Percentiles rank a stretch among this genome's conserved stretches.
Evolutionary conservation across 176 grass and related monocot genomes (phyloP).

Genomic region (Alloteropsis semialata): DNA sequence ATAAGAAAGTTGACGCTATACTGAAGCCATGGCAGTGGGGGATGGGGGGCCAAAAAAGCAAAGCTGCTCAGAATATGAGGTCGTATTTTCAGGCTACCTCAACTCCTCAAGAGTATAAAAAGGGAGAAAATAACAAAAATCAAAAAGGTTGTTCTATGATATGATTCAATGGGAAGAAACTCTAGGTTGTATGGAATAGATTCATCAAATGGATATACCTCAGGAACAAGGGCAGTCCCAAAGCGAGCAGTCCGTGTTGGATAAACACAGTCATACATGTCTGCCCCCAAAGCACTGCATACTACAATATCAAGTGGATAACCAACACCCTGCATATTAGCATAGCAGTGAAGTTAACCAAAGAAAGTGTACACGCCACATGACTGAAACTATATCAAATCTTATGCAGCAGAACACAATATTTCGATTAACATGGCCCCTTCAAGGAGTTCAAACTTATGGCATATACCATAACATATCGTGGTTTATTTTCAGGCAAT

Average conservation of each 20-base stretch:
- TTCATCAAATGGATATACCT: conserved; percentile 48
- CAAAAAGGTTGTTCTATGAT: neutral
- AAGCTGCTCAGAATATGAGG: neutral
- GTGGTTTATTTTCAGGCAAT: conserved; percentile 92
- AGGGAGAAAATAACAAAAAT: neutral
- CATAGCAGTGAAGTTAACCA: conserved; percentile 30
- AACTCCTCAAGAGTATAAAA: neutral
- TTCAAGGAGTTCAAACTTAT: conserved; percentile 3
- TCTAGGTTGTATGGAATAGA: neutral
- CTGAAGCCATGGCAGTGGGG: neutral
- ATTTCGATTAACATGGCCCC: neutral
- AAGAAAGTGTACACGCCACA: neutral
- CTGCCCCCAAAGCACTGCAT: conserved; percentile 96
- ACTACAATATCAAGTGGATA: conserved; percentile 99
- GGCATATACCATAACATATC: conserved; percentile 84
- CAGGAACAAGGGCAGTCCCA: conserved; percentile 85
- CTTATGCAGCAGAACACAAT: neutral
- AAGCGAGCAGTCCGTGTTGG: conserved; percentile 93
- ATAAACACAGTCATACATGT: conserved; percentile 99
- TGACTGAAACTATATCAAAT: conserved; percentile 4
- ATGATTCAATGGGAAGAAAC: neutral
- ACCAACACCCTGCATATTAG: conserved; percentile 80
- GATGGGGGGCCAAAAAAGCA: neutral
- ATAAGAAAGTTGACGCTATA: neutral
- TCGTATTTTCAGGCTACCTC: neutral